Evolutionary conservation across 2,329 filamentous ascomycete genomes (phyloP).

Genomic region (Elsinoe australis): DNA sequence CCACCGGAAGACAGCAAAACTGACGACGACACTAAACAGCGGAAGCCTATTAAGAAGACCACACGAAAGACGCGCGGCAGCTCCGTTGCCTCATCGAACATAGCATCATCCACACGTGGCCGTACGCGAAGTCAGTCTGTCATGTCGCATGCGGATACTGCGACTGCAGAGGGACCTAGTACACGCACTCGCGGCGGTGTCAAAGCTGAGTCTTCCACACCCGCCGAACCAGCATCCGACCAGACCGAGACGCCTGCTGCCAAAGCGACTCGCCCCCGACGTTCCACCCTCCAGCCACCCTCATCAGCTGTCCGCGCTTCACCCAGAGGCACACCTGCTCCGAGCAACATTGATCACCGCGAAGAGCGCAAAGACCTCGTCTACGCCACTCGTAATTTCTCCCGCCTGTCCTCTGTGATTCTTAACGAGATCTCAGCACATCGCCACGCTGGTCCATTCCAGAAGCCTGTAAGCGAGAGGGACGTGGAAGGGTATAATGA

Average conservation of each 20-base stretch:
- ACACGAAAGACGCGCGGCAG: constrained; percentile 27
- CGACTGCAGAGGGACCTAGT: constrained; percentile 34
- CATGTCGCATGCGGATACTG: constrained; percentile 38
- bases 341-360: constrained; percentile 17
- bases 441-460: constrained; percentile 47
- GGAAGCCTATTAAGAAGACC: constrained; percentile 11
- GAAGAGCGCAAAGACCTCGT: constrained; percentile 30
- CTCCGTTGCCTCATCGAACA: constrained; percentile 41
- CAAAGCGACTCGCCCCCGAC: constrained; percentile 23
- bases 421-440: constrained; percentile 46
- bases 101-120: constrained; percentile 38
- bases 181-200: constrained; percentile 32
- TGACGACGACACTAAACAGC: not conserved
- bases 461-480: constrained; percentile 41
- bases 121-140: constrained; percentile 45
- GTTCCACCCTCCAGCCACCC: constrained; percentile 29
- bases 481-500: constrained; percentile 46
- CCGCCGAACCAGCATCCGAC: constrained; percentile 30
- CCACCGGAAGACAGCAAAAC: not conserved
- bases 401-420: constrained; percentile 40
- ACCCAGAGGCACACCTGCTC: constrained; percentile 5
- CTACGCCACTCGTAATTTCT: constrained; percentile 43
- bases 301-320: constrained; percentile 18
- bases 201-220: constrained; percentile 43
- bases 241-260: constrained; percentile 23